Conservation (phyloP, 129 eudicot genomes). For the Centella asiatica region DNA sequence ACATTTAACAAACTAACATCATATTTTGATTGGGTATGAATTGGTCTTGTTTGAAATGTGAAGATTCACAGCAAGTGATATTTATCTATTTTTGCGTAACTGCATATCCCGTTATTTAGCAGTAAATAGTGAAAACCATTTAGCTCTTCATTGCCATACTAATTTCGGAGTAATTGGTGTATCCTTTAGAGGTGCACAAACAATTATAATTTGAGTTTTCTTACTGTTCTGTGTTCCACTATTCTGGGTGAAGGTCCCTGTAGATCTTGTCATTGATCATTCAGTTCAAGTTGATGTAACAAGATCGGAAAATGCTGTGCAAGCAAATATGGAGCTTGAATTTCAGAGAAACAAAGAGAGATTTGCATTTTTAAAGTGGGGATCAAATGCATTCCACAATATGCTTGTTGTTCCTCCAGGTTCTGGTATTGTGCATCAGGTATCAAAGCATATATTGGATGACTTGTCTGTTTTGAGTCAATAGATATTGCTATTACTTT, state of each 20-base stretch:
- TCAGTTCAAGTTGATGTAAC: constrained; percentile 26
- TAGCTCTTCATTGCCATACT: too few relatives aligned
- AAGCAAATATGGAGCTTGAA: constrained; percentile 19
- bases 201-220: neutral
- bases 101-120: too few relatives aligned
- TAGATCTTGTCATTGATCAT: constrained; percentile 29
- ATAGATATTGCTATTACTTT: neutral
- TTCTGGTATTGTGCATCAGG: constrained; percentile 24
- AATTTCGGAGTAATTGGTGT: too few relatives aligned
- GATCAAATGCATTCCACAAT: constrained; percentile 21
- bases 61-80: too few relatives aligned
- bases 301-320: constrained; percentile 20
- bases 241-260: constrained; percentile 15
- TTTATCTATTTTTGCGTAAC: too few relatives aligned
- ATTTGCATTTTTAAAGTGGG: constrained; percentile 25
- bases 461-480: neutral
- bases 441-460: neutral
- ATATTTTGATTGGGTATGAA: too few relatives aligned
- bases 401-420: constrained; percentile 33
- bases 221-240: neutral
- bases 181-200: too few relatives aligned
- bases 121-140: too few relatives aligned
- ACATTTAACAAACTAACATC: too few relatives aligned
- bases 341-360: constrained; percentile 21
- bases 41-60: too few relatives aligned